Conservation (phyloP, 495 filamentous ascomycete genomes). For the Lasiosphaeria ovina region DNA sequence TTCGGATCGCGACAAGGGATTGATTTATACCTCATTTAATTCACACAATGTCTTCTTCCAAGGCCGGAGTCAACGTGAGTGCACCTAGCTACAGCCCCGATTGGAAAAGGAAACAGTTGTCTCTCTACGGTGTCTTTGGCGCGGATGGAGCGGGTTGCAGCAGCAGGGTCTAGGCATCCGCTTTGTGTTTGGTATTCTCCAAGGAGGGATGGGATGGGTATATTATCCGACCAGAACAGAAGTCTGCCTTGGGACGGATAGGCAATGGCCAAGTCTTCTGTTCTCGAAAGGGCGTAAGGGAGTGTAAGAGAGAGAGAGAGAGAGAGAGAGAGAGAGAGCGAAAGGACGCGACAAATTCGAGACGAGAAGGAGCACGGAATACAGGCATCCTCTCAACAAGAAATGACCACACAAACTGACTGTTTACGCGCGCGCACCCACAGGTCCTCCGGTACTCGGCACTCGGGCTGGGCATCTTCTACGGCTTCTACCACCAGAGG, state of each 20-base stretch:
- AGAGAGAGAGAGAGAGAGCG: background rate
- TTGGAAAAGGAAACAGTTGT: too few species aligned
- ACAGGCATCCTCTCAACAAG: slow-evolving; percentile 1
- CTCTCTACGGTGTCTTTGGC: too few species aligned
- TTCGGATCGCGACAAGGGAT: background rate
- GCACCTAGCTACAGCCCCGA: slow-evolving; percentile 5
- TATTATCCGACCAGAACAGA: too few species aligned
- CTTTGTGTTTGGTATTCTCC: too few species aligned
- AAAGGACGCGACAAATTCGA: background rate
- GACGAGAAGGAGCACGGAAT: background rate
- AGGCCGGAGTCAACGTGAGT: slow-evolving; percentile 64
- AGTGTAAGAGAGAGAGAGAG: background rate
- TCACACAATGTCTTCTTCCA: slow-evolving; percentile 48
- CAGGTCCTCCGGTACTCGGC: slow-evolving; percentile 96
- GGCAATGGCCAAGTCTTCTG: too few species aligned
- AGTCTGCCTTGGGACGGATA: too few species aligned
- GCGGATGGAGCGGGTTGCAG: too few species aligned
- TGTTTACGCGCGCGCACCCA: background rate
- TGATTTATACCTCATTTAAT: background rate
- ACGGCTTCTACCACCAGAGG: slow-evolving; percentile 89
- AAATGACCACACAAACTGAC: slow-evolving; percentile 7
- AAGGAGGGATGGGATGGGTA: too few species aligned
- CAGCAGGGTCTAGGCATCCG: too few species aligned
- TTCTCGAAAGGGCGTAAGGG: too few species aligned
- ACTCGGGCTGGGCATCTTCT: slow-evolving; percentile 81